These are phyloP conservation scores for Capsella bursapastoris DNA, from an alignment of 345 rosid species.

Conservation along the genomic window DNA sequence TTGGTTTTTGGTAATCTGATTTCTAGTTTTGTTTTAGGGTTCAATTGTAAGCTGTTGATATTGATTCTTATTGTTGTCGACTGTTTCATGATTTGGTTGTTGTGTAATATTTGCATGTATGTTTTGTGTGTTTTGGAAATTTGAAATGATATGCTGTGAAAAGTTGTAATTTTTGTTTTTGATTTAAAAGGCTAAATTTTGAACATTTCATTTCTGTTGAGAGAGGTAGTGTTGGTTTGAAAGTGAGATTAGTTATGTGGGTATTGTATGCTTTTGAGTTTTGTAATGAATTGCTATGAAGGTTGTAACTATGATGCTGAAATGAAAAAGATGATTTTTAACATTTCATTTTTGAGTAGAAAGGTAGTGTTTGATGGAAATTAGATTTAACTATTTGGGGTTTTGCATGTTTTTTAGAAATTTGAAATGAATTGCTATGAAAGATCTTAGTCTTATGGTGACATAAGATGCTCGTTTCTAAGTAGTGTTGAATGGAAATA, in stretches of 20 bases:
- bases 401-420: slow-evolving; percentile 1
- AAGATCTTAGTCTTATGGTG: not conserved
- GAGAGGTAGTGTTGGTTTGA: not conserved
- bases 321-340: not conserved
- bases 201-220: slow-evolving; percentile 6
- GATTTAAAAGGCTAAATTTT: not conserved
- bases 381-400: not conserved
- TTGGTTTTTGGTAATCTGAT: slow-evolving; percentile 8
- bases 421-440: not conserved
- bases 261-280: not conserved
- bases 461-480: not conserved
- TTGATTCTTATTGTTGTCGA: not conserved
- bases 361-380: slow-evolving; percentile 1
- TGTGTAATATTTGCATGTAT: slow-evolving; percentile 26
- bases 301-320: not conserved
- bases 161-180: not conserved
- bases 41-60: slow-evolving; percentile 19
- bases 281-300: not conserved
- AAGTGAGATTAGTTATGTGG: slow-evolving; percentile 24
- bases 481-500: slow-evolving; percentile 5
- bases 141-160: not conserved
- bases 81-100: slow-evolving; percentile 21
- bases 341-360: not conserved
- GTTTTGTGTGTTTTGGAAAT: slow-evolving; percentile 17
- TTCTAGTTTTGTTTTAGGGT: slow-evolving; percentile 28